Evolutionary conservation across 169 alveolate species (phyloP).

Genomic region (Fabrea salina): DNA sequence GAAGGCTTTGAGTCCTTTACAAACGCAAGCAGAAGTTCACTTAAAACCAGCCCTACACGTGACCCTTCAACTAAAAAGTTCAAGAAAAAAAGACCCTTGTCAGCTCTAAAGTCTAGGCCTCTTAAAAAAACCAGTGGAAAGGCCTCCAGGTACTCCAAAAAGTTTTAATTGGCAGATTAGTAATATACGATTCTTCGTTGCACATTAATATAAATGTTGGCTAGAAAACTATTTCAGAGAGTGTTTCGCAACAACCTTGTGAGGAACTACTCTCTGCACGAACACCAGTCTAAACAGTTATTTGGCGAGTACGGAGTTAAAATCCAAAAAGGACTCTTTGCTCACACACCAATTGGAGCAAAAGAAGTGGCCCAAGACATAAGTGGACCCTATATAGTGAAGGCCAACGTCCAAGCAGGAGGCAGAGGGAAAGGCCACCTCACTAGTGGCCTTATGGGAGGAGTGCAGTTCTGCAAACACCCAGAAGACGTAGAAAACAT

Average conservation of each 20-base stretch:
- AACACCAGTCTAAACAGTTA: slow-evolving; percentile 54
- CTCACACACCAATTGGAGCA: slow-evolving; percentile 54
- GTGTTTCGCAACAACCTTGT: slow-evolving; percentile 1
- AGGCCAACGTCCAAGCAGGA: slow-evolving; percentile 71
- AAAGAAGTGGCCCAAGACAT: slow-evolving; percentile 33
- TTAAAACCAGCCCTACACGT: too few relatives aligned
- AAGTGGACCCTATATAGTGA: slow-evolving; percentile 43
- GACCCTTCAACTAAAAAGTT: too few relatives aligned
- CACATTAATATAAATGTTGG: too few relatives aligned
- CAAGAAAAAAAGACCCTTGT: too few relatives aligned
- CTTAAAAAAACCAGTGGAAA: too few relatives aligned
- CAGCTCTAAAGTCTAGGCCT: too few relatives aligned
- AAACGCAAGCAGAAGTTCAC: too few relatives aligned
- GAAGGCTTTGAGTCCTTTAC: too few relatives aligned
- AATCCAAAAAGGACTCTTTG: slow-evolving; percentile 57
- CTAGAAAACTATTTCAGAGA: too few relatives aligned
- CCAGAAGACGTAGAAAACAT: slow-evolving; percentile 50
- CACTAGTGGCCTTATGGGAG: slow-evolving; percentile 68
- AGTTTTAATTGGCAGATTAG: too few relatives aligned
- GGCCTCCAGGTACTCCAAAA: too few relatives aligned
- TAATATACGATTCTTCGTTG: too few relatives aligned
- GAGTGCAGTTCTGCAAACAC: slow-evolving; percentile 60
- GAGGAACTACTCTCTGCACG: slow-evolving; percentile 69
- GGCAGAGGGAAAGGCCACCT: slow-evolving; percentile 72
- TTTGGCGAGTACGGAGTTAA: slow-evolving; percentile 47